These are phyloP conservation scores for Fusarium staphyleae DNA, from an alignment of 2,329 filamentous ascomycete species.

Conservation along the genomic window DNA sequence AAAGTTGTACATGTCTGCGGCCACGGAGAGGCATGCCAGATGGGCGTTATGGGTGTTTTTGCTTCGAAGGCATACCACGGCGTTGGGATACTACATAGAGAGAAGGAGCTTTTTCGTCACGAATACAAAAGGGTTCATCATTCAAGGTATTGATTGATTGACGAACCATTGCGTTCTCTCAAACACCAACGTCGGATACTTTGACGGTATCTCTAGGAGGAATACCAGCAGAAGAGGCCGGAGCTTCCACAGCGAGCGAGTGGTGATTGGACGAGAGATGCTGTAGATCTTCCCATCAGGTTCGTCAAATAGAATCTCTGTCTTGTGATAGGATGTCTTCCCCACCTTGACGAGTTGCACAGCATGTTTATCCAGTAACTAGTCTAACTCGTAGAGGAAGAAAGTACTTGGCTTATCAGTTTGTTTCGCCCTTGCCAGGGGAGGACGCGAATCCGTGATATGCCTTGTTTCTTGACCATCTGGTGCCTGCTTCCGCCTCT, in stretches of 20 bases:
- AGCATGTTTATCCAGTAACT: conserved; percentile 1
- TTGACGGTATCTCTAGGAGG: not conserved
- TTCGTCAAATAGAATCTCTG: conserved; percentile 16
- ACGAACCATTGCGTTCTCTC: conserved; percentile 17
- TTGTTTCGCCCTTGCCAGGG: conserved; percentile 8
- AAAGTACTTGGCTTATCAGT: conserved; percentile 32
- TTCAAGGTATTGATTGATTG: conserved; percentile 23
- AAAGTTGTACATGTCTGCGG: conserved; percentile 19
- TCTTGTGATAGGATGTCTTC: conserved; percentile 22
- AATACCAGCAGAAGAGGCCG: too few relatives aligned
- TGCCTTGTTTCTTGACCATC: not conserved
- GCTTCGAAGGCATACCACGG: conserved; percentile 38
- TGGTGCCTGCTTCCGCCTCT: not conserved
- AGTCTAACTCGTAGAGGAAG: too few relatives aligned
- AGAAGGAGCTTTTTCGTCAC: conserved; percentile 30
- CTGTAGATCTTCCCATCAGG: not conserved
- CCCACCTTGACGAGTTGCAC: not conserved
- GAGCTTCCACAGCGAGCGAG: too few relatives aligned
- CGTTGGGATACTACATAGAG: conserved; percentile 35
- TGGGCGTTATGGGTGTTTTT: conserved; percentile 38
- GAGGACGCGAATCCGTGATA: not conserved
- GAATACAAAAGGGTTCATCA: conserved; percentile 24
- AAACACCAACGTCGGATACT: conserved; percentile 3
- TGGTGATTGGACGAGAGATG: too few relatives aligned
- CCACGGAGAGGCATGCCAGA: conserved; percentile 24